Base-by-base conservation (phyloP, 73 alveolate genomes). In the Blepharisma japonicum region DNA sequence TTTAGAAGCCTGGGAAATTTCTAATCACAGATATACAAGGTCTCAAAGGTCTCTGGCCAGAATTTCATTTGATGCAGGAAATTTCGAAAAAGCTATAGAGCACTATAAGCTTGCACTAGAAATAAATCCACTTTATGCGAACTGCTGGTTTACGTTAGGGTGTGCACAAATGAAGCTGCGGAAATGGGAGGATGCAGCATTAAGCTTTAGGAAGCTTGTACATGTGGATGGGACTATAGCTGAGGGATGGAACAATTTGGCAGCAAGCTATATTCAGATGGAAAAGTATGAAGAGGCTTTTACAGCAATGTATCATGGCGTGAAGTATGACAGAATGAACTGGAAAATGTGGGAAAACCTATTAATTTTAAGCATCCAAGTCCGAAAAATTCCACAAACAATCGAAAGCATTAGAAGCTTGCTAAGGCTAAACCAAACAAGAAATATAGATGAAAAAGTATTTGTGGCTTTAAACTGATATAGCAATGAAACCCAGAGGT, bases 201-300 rank as follows among this genome's bases (percentile, higher is more conserved):
- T 77, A 55, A 88, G 97, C 27, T 94, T 94, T 83, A 93, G 98
- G 27, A 90, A 89, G 72, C 93, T 90, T 20, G 90, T 94, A 56
- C 66, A 90, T 49, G 89, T 90, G 50, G 97, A 96, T 87, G 98
- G 92, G 20, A 72, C 87, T 11, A 91, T 94, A 76, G 94, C 96
- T 9, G 99, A 96, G 56, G 97, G 94, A 6, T 96, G 99, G 99
- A 95, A 95, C 7, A 96, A 96, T 84, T 83, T 96, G 48, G 95
- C 99, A 7, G 91, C 94, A 18, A 92, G 98, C 71, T 92, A 92
- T 74, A 82, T 91, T 78, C 77, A 87, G 50, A 74, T 89, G 71
- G 91, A 93, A 20, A 96, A 93, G 86, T 80, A 81, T 78, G 89
- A 82, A 85, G 98, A 96, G 71, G 99, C 99, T 8, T 87, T 86